These are phyloP conservation scores for Neonothopanus nambi DNA, from an alignment of 1,284 basidiomycete species.

Conservation along the genomic window DNA sequence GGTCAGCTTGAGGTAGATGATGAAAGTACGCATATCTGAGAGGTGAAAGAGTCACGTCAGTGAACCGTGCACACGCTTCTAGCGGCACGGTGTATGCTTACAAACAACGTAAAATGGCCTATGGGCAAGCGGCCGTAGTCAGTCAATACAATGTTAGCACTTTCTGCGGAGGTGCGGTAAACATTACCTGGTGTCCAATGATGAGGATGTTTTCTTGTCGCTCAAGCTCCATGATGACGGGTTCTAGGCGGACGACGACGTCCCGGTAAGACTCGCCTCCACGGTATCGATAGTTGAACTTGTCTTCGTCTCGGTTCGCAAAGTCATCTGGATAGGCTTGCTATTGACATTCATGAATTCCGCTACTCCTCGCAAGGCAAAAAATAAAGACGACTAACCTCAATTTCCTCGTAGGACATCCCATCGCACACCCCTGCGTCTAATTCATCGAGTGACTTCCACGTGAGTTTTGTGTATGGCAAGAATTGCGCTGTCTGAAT, in stretches of 20 bases:
- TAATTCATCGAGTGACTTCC: conserved; percentile 98
- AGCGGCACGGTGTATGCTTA: conserved; percentile 38
- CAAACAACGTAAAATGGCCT: conserved; percentile 91
- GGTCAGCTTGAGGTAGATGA: conserved; percentile 87
- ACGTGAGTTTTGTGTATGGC: conserved; percentile 91
- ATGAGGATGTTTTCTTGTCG: conserved; percentile 97
- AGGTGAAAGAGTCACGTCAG: not conserved
- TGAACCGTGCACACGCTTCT: not conserved
- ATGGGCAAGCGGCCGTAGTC: conserved; percentile 13
- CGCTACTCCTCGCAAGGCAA: not conserved
- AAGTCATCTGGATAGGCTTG: conserved; percentile 97
- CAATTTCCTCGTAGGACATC: conserved; percentile 99
- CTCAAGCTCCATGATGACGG: conserved; percentile 99
- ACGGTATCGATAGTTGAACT: conserved; percentile 98
- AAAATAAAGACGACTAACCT: conserved; percentile 49
- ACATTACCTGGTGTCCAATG: conserved; percentile 86
- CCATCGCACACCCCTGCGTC: conserved; percentile 99
- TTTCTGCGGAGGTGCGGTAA: not conserved
- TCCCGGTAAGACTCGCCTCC: conserved; percentile 96
- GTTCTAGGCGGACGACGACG: conserved; percentile 94
- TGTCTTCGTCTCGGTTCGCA: conserved; percentile 98
- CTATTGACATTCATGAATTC: conserved; percentile 37
- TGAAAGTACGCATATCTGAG: conserved; percentile 96
- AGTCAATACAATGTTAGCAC: conserved; percentile 3
- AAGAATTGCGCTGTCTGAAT: conserved; percentile 87